Evolutionary conservation across 257 asterid species (phyloP).

Genomic region (Catharanthus roseus): DNA sequence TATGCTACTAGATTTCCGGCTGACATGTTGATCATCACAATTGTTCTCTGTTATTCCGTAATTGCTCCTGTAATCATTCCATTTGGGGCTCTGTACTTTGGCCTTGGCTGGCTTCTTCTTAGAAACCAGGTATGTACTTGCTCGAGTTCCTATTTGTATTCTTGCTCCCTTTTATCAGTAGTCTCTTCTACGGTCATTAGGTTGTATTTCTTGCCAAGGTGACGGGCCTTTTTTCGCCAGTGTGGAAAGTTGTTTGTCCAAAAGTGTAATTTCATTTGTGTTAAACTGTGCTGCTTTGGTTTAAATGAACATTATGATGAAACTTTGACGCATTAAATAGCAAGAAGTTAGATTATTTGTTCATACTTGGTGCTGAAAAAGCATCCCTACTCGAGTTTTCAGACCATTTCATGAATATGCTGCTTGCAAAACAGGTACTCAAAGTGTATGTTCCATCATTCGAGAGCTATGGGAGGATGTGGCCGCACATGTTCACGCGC

Average conservation of each 20-base stretch:
- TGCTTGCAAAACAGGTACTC: conserved; percentile 46
- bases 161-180: not conserved
- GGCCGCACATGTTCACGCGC: conserved; percentile 85
- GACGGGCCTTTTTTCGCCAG: too few relatives aligned
- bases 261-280: not conserved
- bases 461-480: conserved; percentile 79
- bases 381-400: not conserved
- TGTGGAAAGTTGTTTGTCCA: too few relatives aligned
- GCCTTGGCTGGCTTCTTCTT: conserved; percentile 85
- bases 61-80: conserved; percentile 79
- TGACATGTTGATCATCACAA: conserved; percentile 67
- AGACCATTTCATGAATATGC: not conserved
- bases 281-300: not conserved
- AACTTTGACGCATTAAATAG: not conserved
- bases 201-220: too few relatives aligned
- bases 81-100: conserved; percentile 78
- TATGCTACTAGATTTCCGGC: conserved; percentile 72
- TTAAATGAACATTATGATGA: not conserved
- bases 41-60: conserved; percentile 75
- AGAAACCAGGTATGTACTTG: conserved; percentile 80
- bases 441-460: conserved; percentile 76
- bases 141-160: too few relatives aligned
- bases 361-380: not conserved
- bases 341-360: too few relatives aligned
- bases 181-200: too few relatives aligned